Conservation (phyloP, 2,329 filamentous ascomycete genomes). For the Hymenoscyphus fraxineus region DNA sequence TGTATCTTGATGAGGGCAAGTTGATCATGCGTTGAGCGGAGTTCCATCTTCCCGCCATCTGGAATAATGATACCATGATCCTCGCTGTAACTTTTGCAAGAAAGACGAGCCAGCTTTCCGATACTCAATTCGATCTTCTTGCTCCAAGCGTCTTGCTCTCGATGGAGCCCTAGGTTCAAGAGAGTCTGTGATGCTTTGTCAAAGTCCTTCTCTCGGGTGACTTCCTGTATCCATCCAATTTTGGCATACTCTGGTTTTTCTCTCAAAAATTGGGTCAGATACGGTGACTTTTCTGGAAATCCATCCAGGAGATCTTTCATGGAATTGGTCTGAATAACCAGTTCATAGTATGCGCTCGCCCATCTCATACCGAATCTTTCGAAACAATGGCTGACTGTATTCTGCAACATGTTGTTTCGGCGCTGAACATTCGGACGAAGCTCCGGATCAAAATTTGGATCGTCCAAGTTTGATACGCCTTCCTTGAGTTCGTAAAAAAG, state of each 20-base stretch:
- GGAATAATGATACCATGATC: slow-evolving; percentile 31
- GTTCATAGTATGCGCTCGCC: slow-evolving; percentile 73
- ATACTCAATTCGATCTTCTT: slow-evolving; percentile 91
- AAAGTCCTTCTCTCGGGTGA: slow-evolving; percentile 72
- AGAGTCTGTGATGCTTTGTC: slow-evolving; percentile 69
- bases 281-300: slow-evolving; percentile 61
- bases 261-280: slow-evolving; percentile 75
- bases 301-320: slow-evolving; percentile 68
- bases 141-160: slow-evolving; percentile 81
- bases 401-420: slow-evolving; percentile 20
- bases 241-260: slow-evolving; percentile 68
- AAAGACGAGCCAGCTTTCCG: slow-evolving; percentile 75
- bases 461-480: slow-evolving; percentile 5
- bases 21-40: slow-evolving; percentile 28
- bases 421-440: neutral
- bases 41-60: slow-evolving; percentile 37
- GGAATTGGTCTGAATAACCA: slow-evolving; percentile 65
- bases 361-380: slow-evolving; percentile 47
- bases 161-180: slow-evolving; percentile 62
- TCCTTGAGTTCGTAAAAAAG: slow-evolving; percentile 30
- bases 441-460: slow-evolving; percentile 2
- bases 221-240: slow-evolving; percentile 92
- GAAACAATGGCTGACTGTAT: slow-evolving; percentile 42
- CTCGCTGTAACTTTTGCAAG: slow-evolving; percentile 47
- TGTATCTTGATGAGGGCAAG: slow-evolving; percentile 63